Evolutionary conservation across 106 monocot genomes (phyloP), one percentile per base, ranked within the genome.

Genomic region (Phalaenopsis equestris): DNA sequence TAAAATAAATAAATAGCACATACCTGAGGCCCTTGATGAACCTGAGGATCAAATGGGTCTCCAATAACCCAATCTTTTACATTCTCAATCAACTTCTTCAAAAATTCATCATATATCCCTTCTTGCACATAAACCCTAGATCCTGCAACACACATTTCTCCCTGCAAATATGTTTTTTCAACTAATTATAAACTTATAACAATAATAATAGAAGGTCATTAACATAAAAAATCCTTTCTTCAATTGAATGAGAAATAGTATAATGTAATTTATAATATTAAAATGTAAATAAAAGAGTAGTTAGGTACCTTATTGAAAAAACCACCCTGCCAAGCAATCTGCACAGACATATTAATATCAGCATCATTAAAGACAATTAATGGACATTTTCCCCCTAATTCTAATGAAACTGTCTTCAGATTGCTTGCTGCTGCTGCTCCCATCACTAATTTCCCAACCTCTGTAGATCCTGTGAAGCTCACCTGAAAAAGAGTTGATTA

Each of bases 21-120:
- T 74, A 91, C 94, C 87, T 95, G 90, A 81, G 95, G 95, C 1
- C 95, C 95, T 78, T 95, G 92, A 37, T 87, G 80, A 41, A 85
- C 84, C 7, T 56, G 75, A 3, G 86, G 89, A 79, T 95, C 86
- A 57, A 95, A 92, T 10, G 92, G 95, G 73, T 95, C 95, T 80
- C 95, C 95, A 6, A 95, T 86, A 19, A 83, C 84, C 95, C 86
- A 92, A 21, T 77, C 79, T 75, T 88, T 90, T 5, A 84, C 89
- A 16, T 68, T 86, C 83, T 90, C 92, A 4, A 83, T 82, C 1
- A 81, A 83, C 75, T 87, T 92, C 84, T 78, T 89, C 23, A 92
- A 84, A 72, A 92, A 95, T 12, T 90, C 88, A 49, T 92, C 88
- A 41, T 95, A 95, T 8, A 95, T 92, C 30, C 90, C 88, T 87